Evolutionary conservation across 2,329 filamentous ascomycete genomes (phyloP), one percentile per base, ranked within the genome.

Genomic region (Hymenotorrendiella dingleyae): DNA sequence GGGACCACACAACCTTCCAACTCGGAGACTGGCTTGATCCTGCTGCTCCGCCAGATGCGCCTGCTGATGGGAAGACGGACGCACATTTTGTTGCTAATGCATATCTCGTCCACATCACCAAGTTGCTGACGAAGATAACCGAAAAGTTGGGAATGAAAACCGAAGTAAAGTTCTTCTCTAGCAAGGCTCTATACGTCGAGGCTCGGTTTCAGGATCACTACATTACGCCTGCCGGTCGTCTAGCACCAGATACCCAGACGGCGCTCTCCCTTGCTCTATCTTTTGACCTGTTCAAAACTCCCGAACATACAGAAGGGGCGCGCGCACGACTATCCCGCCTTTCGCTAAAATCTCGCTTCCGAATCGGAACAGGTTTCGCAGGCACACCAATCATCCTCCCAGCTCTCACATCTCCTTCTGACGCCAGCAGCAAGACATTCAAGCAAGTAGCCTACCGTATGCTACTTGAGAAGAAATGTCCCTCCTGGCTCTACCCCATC

Each of bases 21-120:
- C 64, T 63, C 26, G 62, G 68, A 22, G 71, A 74, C 47, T 74
- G 71, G 71, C 62, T 74, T 2, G 71, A 72, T 41, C 71, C 71
- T 0, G 61, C 62, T 3, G 63, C 71, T 1, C 69, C 70, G 0
- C 59, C 64, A 0, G 59, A 67, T 1, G 51, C 64, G 7, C 63
- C 71, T 0, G 64, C 59, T 3, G 54, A 54, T 12, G 67, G 66
- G 0, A 64, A 62, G 0, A 73, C 70, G 0, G 58, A 66, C 27
- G 55, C 61, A 0, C 56, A 59, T 3, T 60, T 70, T 2, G 68
- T 73, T 1, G 67, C 70, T 0, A 68, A 74, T 41, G 68, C 69
- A 2, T 73, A 71, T 44, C 60, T 73, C 1, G 62, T 71, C 1
- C 63, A 66, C 33, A 65, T 70, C 17, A 68, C 69, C 0, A 53